Conservation (phyloP, 768 basidiomycete species). For the Phanerochaete carnosa region DNA sequence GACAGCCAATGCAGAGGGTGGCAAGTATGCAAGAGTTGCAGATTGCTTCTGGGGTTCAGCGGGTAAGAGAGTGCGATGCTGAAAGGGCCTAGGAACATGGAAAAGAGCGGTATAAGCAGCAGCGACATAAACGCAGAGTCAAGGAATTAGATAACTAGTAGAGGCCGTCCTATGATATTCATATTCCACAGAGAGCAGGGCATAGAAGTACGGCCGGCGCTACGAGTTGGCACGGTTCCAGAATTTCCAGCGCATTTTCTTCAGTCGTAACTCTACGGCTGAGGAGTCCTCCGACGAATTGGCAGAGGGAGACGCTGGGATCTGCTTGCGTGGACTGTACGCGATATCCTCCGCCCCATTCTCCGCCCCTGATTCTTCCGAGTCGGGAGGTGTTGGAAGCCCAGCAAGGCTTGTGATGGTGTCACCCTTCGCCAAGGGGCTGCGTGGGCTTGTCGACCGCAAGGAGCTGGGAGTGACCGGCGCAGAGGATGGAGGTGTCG, state of each 20-base stretch:
- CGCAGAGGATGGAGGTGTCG: not conserved
- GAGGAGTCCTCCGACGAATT: not conserved
- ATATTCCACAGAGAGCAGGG: not conserved
- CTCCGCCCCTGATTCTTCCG: constrained; percentile 24
- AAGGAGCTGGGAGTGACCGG: not conserved
- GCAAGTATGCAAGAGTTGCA: not conserved
- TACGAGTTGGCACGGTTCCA: constrained; percentile 1
- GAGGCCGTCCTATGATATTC: not conserved
- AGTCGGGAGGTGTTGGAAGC: constrained; percentile 30
- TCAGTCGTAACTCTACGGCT: not conserved
- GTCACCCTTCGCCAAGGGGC: constrained; percentile 8
- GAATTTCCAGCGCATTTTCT: constrained; percentile 13
- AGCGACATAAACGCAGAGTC: not conserved
- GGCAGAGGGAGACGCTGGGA: not conserved
- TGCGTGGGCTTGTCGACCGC: not conserved
- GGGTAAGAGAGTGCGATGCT: not conserved
- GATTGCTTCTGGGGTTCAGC: not conserved
- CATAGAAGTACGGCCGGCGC: not conserved
- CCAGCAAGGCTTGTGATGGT: not conserved
- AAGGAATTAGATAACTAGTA: not conserved
- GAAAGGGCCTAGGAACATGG: not conserved
- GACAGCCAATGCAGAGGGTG: not conserved
- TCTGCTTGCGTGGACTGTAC: not conserved
- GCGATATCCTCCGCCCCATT: not conserved
- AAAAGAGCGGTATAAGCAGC: not conserved